A percentile compares a stretch with the other conserved stretches of the same genome.
These are phyloP conservation scores for Sarocladiaceae sp. DNA, from an alignment of 2,329 filamentous ascomycete genomes.

Conservation along the genomic window DNA sequence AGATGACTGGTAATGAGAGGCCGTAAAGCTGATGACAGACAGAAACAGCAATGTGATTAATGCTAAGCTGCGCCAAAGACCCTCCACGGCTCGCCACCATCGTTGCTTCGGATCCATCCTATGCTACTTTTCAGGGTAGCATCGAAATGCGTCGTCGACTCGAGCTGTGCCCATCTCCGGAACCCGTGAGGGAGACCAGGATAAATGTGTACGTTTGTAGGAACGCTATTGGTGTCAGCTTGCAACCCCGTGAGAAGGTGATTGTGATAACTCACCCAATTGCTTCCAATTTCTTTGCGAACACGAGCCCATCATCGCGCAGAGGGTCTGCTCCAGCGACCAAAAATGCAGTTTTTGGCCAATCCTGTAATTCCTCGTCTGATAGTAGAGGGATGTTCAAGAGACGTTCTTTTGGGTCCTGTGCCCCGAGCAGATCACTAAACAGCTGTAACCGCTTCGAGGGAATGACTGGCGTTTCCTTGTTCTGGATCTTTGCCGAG, in stretches of 20 bases:
- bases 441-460: conserved; percentile 25
- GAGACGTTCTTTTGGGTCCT: conserved; percentile 19
- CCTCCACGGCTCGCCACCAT: neutral
- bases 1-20: too few species aligned
- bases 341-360: conserved; percentile 20
- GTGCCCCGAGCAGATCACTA: conserved; percentile 16
- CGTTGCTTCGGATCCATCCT: neutral
- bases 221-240: conserved; percentile 13
- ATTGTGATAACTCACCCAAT: conserved; percentile 16
- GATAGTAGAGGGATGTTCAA: conserved; percentile 27
- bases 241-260: neutral
- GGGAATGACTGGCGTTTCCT: conserved; percentile 37
- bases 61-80: too few species aligned
- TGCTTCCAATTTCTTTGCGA: conserved; percentile 19
- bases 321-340: conserved; percentile 21
- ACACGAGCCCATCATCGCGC: conserved; percentile 20
- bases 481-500: conserved; percentile 29
- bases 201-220: conserved; percentile 23
- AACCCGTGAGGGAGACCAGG: conserved; percentile 23
- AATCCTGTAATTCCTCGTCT: conserved; percentile 18
- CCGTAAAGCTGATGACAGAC: too few species aligned
- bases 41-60: too few species aligned
- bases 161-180: conserved; percentile 16
- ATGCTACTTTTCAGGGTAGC: neutral
- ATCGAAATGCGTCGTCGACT: conserved; percentile 12